Evolutionary conservation across 306 rosid species (phyloP).

Genomic region (Cucumis hystrix): DNA sequence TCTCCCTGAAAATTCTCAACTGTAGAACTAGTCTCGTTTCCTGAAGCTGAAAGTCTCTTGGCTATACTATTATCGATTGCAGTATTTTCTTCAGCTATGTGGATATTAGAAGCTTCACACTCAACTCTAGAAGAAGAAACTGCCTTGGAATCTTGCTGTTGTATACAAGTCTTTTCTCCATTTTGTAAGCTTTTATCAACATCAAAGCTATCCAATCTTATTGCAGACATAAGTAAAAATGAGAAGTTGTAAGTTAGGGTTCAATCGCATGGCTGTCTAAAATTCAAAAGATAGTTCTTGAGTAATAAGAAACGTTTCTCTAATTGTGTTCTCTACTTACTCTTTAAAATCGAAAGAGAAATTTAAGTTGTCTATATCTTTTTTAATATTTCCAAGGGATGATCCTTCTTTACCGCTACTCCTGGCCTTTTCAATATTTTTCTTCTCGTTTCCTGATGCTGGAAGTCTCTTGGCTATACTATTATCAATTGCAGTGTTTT

Average conservation of each 20-base stretch:
- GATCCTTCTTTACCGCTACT: too few species aligned
- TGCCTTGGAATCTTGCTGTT: constrained; percentile 23
- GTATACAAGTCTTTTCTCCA: constrained; percentile 26
- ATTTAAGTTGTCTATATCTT: constrained; percentile 33
- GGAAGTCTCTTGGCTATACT: constrained; percentile 16
- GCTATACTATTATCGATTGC: constrained; percentile 20
- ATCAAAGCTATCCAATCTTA: constrained; percentile 57
- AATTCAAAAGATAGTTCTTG: background rate
- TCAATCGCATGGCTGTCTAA: background rate
- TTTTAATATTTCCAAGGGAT: background rate
- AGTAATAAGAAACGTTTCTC: constrained; percentile 7
- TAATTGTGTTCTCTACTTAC: constrained; percentile 32
- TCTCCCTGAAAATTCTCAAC: constrained; percentile 22
- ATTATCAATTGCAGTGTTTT: constrained; percentile 21
- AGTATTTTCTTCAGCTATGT: constrained; percentile 16
- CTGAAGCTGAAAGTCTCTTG: constrained; percentile 23
- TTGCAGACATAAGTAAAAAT: background rate
- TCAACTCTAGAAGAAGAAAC: constrained; percentile 25
- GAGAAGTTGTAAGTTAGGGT: constrained; percentile 3
- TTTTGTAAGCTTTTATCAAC: constrained; percentile 28
- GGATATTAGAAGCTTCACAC: constrained; percentile 20
- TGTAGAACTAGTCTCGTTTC: constrained; percentile 20
- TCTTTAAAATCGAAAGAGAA: constrained; percentile 77
- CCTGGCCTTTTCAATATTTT: too few species aligned
- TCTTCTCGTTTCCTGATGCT: constrained; percentile 22